phyloP scores from a whole-genome alignment of 164 flowering plant species.

The Sextonia rubra region DNA sequence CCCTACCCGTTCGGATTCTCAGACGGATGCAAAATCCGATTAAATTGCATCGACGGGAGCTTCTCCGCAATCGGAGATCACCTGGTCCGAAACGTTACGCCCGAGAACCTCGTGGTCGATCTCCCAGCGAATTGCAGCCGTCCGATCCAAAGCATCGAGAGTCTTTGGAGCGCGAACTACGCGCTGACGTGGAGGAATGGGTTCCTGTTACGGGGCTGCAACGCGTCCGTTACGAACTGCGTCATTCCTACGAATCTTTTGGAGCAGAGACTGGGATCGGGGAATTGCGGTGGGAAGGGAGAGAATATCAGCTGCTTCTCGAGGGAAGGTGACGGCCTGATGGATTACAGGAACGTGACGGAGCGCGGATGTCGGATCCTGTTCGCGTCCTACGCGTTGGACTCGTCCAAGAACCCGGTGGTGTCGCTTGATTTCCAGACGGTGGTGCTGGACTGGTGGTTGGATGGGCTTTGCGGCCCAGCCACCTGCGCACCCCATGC shows the following conservation, averaged over 20 bases:
- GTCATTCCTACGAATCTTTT: constrained; percentile 27
- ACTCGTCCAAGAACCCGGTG: constrained; percentile 1
- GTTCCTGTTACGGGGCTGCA: constrained; percentile 48
- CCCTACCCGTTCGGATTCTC: constrained; percentile 78
- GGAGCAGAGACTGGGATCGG: constrained; percentile 27
- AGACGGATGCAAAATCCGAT: constrained; percentile 45
- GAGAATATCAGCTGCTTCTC: constrained; percentile 38
- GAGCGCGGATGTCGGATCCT: constrained; percentile 28
- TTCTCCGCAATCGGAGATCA: constrained; percentile 30
- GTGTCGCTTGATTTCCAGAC: constrained; percentile 45
- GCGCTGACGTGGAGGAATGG: constrained; percentile 56
- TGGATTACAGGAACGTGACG: constrained; percentile 14
- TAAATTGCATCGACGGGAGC: constrained; percentile 37
- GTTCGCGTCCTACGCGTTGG: constrained; percentile 41
- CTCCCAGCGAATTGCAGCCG: constrained; percentile 54
- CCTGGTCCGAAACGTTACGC: constrained; percentile 27
- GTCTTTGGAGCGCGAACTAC: constrained; percentile 37
- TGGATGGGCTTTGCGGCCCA: constrained; percentile 25
- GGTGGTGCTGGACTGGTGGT: constrained; percentile 71
- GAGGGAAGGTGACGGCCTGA: constrained; percentile 20
- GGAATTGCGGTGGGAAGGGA: constrained; percentile 14
- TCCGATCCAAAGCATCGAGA: constrained; percentile 15
- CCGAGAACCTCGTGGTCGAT: constrained; percentile 31
- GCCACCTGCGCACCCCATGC: constrained; percentile 40
- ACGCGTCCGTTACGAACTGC: constrained; percentile 19